A percentile compares a stretch with the other conserved stretches of the same genome.
phyloP scores from a whole-genome alignment of 108 stramenopile genomes.

The Skeletonema potamos region DNA sequence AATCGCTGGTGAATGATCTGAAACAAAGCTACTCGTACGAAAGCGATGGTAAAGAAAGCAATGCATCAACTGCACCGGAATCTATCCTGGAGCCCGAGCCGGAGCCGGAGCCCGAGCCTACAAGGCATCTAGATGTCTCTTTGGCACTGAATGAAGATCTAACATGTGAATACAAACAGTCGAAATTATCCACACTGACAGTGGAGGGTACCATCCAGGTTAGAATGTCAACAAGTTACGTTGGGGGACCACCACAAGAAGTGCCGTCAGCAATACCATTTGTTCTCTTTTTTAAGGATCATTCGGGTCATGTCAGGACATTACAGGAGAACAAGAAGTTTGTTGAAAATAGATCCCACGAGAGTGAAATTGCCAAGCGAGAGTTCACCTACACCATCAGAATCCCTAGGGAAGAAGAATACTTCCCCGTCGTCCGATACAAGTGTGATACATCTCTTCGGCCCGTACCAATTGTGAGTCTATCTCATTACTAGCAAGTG shows the following conservation, averaged over 20 bases:
- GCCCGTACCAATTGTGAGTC: conserved; percentile 89
- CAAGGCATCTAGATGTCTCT: conserved; percentile 27
- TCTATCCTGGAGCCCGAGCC: neutral
- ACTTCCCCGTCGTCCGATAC: conserved; percentile 82
- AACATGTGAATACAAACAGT: conserved; percentile 80
- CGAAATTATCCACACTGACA: conserved; percentile 69
- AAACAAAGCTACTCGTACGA: conserved; percentile 33
- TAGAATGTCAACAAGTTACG: conserved; percentile 16
- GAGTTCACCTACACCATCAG: conserved; percentile 57
- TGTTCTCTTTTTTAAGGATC: conserved; percentile 63
- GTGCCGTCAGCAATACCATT: conserved; percentile 55
- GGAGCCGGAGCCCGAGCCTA: conserved; percentile 9
- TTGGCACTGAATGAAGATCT: conserved; percentile 86
- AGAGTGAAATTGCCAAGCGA: conserved; percentile 33
- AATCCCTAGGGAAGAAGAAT: conserved; percentile 72
- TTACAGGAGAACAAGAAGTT: conserved; percentile 81
- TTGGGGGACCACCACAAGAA: conserved; percentile 6
- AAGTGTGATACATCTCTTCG: conserved; percentile 72
- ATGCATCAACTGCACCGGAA: neutral
- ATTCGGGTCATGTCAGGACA: conserved; percentile 62
- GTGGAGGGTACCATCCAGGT: conserved; percentile 85
- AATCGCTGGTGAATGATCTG: conserved; percentile 3
- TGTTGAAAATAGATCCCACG: conserved; percentile 43
- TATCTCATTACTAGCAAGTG: neutral
- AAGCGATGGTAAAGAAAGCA: conserved; percentile 21